A percentile compares a stretch with the other conserved stretches of the same genome.
Conservation (phyloP, 768 basidiomycete species). For the Lentinula sp. region DNA sequence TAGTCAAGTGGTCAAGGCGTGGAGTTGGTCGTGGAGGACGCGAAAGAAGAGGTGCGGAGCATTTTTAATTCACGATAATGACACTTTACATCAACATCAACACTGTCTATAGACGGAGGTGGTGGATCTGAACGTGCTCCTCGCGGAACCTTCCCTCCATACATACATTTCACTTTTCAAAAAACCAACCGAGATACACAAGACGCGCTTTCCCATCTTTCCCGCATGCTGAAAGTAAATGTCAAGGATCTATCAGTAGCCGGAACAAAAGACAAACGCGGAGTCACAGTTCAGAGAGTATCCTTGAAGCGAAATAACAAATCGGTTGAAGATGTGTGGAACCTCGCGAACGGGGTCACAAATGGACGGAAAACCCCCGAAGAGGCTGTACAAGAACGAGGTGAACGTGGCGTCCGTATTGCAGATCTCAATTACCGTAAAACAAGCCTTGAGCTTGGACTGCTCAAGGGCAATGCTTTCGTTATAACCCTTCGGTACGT, state of each 20-base stretch:
- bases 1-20: constrained; percentile 68
- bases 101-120: constrained; percentile 14
- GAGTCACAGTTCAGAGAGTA: constrained; percentile 91
- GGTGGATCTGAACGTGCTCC: constrained; percentile 33
- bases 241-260: constrained; percentile 84
- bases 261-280: constrained; percentile 98
- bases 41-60: constrained; percentile 31
- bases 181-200: constrained; percentile 98
- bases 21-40: constrained; percentile 45
- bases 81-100: background rate
- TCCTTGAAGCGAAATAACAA: constrained; percentile 71
- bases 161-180: constrained; percentile 93
- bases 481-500: constrained; percentile 86
- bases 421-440: constrained; percentile 85
- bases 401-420: constrained; percentile 85
- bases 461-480: constrained; percentile 95
- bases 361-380: constrained; percentile 46
- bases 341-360: constrained; percentile 59
- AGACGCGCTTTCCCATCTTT: constrained; percentile 79
- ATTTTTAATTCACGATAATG: constrained; percentile 7
- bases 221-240: constrained; percentile 69
- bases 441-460: constrained; percentile 81
- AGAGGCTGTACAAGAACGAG: constrained; percentile 63
- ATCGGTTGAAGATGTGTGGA: constrained; percentile 84
- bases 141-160: constrained; percentile 72